Evolutionary conservation across 2,329 filamentous ascomycete species (phyloP).

Genomic region (Hortaea sp.): DNA sequence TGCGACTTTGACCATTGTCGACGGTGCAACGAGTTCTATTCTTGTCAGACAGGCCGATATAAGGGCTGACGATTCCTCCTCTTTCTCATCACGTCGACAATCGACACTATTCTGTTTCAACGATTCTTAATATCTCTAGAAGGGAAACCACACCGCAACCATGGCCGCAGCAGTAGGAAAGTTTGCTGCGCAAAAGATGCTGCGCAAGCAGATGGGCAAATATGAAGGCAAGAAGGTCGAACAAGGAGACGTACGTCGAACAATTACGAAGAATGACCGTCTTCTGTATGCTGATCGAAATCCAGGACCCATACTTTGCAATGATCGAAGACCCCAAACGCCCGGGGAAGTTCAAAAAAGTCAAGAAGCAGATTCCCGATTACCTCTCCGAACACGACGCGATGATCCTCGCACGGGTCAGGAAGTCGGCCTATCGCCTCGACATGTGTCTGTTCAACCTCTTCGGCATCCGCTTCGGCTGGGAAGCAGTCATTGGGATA

Average conservation of each 20-base stretch:
- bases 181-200: conserved; percentile 41
- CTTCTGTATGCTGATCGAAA: neutral
- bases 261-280: neutral
- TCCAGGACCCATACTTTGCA: conserved; percentile 83
- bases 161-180: conserved; percentile 39
- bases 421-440: conserved; percentile 72
- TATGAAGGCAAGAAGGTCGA: conserved; percentile 34
- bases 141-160: conserved; percentile 6
- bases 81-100: too few relatives aligned
- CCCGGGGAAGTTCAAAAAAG: conserved; percentile 67
- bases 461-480: conserved; percentile 76
- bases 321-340: conserved; percentile 63
- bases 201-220: conserved; percentile 38
- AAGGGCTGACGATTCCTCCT: too few relatives aligned
- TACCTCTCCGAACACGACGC: conserved; percentile 77
- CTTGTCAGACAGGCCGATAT: too few relatives aligned
- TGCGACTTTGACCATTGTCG: too few relatives aligned
- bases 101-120: too few relatives aligned
- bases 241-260: conserved; percentile 28
- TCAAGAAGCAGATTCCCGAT: conserved; percentile 72
- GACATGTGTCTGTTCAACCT: conserved; percentile 78
- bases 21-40: too few relatives aligned
- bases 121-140: too few relatives aligned
- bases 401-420: conserved; percentile 73
- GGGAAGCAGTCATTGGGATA: conserved; percentile 76